Percentiles rank a stretch among this genome's conserved stretches.
Evolutionary conservation across 2,329 filamentous ascomycete genomes (phyloP).

Genomic region (Acephala macrosclerotiorum): DNA sequence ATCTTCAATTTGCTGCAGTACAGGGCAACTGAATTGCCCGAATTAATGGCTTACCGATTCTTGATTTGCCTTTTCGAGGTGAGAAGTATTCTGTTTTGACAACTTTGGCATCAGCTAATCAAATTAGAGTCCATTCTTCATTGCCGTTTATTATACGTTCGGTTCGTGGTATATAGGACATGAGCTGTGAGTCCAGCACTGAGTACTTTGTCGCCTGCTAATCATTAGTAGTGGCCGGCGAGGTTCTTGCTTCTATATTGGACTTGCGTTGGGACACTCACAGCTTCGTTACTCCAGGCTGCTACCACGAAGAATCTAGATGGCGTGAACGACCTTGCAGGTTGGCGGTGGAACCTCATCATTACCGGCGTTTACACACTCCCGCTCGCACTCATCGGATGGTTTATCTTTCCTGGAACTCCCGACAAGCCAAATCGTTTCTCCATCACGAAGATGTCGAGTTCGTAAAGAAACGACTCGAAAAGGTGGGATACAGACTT

Average conservation of each 20-base stretch:
- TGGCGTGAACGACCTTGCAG: no score
- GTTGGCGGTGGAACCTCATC: no score
- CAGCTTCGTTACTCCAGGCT: neutral
- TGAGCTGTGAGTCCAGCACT: neutral
- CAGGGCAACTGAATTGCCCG: neutral
- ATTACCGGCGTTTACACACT: no score
- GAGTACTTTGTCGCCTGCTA: neutral
- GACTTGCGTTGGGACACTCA: neutral
- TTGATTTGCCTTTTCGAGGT: no score
- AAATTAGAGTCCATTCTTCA: neutral
- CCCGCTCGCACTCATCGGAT: no score
- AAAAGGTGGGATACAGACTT: no score
- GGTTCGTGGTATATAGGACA: neutral
- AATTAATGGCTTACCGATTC: no score
- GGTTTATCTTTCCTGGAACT: no score
- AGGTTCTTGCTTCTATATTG: neutral
- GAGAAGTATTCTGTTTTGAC: neutral
- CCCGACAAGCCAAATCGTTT: no score
- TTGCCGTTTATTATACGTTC: neutral
- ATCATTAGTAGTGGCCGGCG: neutral
- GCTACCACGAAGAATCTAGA: no score
- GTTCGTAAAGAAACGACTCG: no score
- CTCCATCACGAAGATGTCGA: no score
- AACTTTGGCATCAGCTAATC: neutral
- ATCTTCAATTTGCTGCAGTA: slow-evolving; percentile 11